A percentile compares a stretch with the other conserved stretches of the same genome.
phyloP scores from a whole-genome alignment of 495 filamentous ascomycete species.

The Chaetomium fimeti region DNA sequence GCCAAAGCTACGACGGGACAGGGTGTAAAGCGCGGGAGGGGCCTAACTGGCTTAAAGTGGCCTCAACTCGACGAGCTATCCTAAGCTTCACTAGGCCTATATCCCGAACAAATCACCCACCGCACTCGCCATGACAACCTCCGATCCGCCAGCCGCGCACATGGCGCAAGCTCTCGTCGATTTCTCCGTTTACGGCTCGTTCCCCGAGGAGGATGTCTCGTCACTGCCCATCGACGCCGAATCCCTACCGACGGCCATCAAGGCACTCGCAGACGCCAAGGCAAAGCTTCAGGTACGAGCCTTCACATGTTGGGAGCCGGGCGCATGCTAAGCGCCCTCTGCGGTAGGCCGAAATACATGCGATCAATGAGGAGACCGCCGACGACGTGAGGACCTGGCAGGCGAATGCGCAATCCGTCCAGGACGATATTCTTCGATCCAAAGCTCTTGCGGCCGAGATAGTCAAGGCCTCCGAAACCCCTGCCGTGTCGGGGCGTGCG shows the following conservation, averaged over 20 bases:
- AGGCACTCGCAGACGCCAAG: constrained; percentile 63
- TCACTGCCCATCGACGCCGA: constrained; percentile 59
- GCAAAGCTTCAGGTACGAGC: constrained; percentile 63
- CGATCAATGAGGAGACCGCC: constrained; percentile 67
- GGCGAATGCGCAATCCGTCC: constrained; percentile 74
- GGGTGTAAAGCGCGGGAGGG: neutral
- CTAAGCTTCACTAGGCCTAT: neutral
- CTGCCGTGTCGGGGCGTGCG: constrained; percentile 55
- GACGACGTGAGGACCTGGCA: constrained; percentile 84
- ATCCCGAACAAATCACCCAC: neutral
- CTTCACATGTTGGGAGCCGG: neutral
- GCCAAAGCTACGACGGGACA: neutral
- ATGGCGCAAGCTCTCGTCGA: constrained; percentile 67
- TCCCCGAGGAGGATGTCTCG: constrained; percentile 72
- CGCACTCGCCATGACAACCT: constrained; percentile 26
- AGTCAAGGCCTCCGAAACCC: constrained; percentile 65
- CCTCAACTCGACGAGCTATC: constrained; percentile 1
- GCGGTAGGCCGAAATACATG: constrained; percentile 64
- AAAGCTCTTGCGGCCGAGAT: constrained; percentile 72
- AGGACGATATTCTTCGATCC: constrained; percentile 73
- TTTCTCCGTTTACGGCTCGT: constrained; percentile 67
- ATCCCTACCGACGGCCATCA: constrained; percentile 61
- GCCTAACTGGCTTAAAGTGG: neutral
- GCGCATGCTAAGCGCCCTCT: constrained; percentile 17
- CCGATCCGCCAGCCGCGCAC: constrained; percentile 20